These are phyloP conservation scores for Megacollybia marginata DNA, from an alignment of 768 basidiomycete genomes.

Conservation along the genomic window DNA sequence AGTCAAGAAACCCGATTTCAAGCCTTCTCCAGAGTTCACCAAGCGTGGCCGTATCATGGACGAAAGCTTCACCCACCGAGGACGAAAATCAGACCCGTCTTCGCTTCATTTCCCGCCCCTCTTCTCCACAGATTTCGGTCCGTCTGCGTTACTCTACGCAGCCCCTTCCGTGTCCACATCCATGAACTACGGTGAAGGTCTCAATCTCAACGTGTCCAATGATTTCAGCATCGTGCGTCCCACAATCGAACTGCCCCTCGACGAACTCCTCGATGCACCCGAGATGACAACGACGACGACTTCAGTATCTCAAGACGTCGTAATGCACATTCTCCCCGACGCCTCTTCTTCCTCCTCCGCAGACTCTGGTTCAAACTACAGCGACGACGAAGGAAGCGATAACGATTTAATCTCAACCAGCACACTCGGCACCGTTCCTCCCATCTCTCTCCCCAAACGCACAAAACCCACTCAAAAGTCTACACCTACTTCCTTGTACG, in stretches of 20 bases:
- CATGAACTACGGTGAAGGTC: constrained; percentile 76
- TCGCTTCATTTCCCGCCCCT: constrained; percentile 65
- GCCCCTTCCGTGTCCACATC: constrained; percentile 59
- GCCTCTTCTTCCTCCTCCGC: too few species aligned
- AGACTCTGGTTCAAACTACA: too few species aligned
- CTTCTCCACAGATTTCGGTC: constrained; percentile 71
- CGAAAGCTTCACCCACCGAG: constrained; percentile 26
- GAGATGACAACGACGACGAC: too few species aligned
- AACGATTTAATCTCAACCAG: too few species aligned
- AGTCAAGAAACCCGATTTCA: constrained; percentile 59
- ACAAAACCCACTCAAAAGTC: too few species aligned
- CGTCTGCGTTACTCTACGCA: constrained; percentile 64
- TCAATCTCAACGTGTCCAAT: constrained; percentile 37
- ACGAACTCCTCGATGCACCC: constrained; percentile 54
- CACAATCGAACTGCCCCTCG: constrained; percentile 81
- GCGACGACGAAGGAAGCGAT: too few species aligned
- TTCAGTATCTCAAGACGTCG: too few species aligned
- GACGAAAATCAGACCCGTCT: constrained; percentile 18
- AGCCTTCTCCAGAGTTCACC: constrained; percentile 59
- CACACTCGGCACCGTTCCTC: too few species aligned
- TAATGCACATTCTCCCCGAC: too few species aligned
- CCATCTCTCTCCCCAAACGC: too few species aligned
- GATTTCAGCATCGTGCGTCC: constrained; percentile 63
- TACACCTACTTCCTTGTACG: too few species aligned
- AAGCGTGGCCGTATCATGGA: constrained; percentile 32